phyloP scores from a whole-genome alignment of 805 yeast genomes.

The Spathaspora gorwiae region DNA sequence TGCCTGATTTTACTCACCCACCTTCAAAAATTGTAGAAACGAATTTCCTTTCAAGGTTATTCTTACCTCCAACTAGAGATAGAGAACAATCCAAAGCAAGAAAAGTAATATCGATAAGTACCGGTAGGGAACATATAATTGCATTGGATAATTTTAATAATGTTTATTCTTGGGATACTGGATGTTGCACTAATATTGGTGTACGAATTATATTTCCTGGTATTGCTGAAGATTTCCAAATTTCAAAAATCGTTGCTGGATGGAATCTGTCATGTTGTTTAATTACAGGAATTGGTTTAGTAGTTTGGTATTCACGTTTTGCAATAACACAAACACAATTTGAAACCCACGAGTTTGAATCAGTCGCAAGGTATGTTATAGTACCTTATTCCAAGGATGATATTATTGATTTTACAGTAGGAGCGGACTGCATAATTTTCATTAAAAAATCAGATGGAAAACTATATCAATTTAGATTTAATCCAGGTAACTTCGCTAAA shows the following conservation, averaged over 20 bases:
- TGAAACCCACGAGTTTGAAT: slow-evolving; percentile 11
- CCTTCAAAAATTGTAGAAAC: slow-evolving; percentile 12
- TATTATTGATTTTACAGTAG: slow-evolving; percentile 52
- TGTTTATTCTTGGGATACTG: slow-evolving; percentile 63
- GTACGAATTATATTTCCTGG: slow-evolving; percentile 39
- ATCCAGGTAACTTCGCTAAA: slow-evolving; percentile 13
- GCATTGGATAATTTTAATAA: slow-evolving; percentile 49
- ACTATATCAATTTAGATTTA: slow-evolving; percentile 31
- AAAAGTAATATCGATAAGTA: slow-evolving; percentile 45
- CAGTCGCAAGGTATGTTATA: slow-evolving; percentile 34
- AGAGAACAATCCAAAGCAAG: slow-evolving; percentile 8
- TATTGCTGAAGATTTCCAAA: background rate
- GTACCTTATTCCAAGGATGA: slow-evolving; percentile 37
- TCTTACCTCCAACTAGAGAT: slow-evolving; percentile 12
- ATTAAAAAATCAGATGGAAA: slow-evolving; percentile 41
- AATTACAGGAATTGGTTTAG: slow-evolving; percentile 47
- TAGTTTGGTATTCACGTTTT: slow-evolving; percentile 49
- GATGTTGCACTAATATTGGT: slow-evolving; percentile 30
- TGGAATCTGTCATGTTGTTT: slow-evolving; percentile 58
- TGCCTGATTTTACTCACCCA: background rate
- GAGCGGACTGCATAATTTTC: slow-evolving; percentile 49
- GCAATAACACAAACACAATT: slow-evolving; percentile 14
- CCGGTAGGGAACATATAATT: slow-evolving; percentile 63
- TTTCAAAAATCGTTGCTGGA: slow-evolving; percentile 48
- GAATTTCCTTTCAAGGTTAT: slow-evolving; percentile 21